Base-by-base conservation (phyloP, 257 asterid species). In the Fraxinus quadrangulata region DNA sequence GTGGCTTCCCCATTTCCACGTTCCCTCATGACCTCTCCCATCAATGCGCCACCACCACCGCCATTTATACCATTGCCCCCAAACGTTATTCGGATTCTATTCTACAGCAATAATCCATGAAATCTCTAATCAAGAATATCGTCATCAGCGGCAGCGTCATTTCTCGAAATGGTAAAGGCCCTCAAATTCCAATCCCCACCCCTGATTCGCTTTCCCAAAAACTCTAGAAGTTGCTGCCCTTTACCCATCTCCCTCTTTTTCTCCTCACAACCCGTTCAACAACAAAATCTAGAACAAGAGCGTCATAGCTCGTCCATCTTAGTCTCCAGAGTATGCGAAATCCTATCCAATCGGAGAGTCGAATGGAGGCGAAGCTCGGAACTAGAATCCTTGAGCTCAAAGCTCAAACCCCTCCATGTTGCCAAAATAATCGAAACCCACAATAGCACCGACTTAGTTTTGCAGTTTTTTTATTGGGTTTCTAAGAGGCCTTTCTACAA, bases 381-480 rank as follows among this genome's bases (percentile, higher is more conserved):
- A 83, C 92, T 94, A 16, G 80, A 77, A 73, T 81, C 89, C 24
- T 81, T 94, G 85, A 73, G 86, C 75, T 81, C 79, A n/a, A 85
- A 85, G 71, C 82, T 94, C 7, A 87, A 83, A 42, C 97, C 98
- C 10, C 71, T 59, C 71, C 96, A 91, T 74, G 96, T 92, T 49
- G 86, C 88, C 54, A 77, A 75, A 59, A 84, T 94, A 23, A 81
- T 94, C 70, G 84, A 86, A 75, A 77, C 79, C 74, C 82, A 86
- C 77, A 42, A 42, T 24, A 81, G 79, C 65, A 84, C 92, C 1
- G 94, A 91, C 5, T 84, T 87, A 12, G 94, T 79, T 68, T 81
- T 92, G 71, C 84, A 78, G 72, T 94, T 94, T 72, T 93, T 91
- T 75, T 91, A 82, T 77, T 94, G 97, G 98, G 87, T 91, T 81